phyloP scores from a whole-genome alignment of 257 asterid species.

The Nicotiana undulata region DNA sequence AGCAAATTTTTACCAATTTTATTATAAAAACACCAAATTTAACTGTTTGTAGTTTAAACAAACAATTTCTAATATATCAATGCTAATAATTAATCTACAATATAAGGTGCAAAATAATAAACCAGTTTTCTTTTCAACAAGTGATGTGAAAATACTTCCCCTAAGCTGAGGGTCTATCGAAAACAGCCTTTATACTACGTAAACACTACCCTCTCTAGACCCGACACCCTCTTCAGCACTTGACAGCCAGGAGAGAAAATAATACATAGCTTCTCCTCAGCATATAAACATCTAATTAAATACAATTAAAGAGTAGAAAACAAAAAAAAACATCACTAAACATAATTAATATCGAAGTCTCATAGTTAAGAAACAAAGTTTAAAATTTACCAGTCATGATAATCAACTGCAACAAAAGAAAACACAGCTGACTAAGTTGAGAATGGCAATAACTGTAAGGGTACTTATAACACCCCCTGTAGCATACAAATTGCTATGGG shows the following conservation, averaged over 20 bases:
- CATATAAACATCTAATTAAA: background rate
- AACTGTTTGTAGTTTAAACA: too few species aligned
- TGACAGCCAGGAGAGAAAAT: background rate
- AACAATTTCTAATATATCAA: too few species aligned
- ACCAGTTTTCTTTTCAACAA: too few species aligned
- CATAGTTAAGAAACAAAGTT: background rate
- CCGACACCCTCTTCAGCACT: background rate
- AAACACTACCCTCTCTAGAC: too few species aligned
- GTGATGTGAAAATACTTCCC: too few species aligned
- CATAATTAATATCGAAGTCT: background rate
- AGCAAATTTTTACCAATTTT: too few species aligned
- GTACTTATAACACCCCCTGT: background rate
- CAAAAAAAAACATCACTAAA: background rate
- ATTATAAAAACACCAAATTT: too few species aligned
- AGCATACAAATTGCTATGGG: background rate
- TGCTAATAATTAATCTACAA: too few species aligned
- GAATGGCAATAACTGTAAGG: background rate
- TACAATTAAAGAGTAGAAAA: background rate
- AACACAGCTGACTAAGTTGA: constrained; percentile 6
- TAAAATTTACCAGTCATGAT: background rate
- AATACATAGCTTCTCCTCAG: background rate
- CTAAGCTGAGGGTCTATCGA: too few species aligned
- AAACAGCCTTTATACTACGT: too few species aligned
- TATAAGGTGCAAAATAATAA: too few species aligned
- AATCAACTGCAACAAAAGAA: background rate